Base-by-base conservation (phyloP, 192 early-diverging fungal species). In the Podila epigama region DNA sequence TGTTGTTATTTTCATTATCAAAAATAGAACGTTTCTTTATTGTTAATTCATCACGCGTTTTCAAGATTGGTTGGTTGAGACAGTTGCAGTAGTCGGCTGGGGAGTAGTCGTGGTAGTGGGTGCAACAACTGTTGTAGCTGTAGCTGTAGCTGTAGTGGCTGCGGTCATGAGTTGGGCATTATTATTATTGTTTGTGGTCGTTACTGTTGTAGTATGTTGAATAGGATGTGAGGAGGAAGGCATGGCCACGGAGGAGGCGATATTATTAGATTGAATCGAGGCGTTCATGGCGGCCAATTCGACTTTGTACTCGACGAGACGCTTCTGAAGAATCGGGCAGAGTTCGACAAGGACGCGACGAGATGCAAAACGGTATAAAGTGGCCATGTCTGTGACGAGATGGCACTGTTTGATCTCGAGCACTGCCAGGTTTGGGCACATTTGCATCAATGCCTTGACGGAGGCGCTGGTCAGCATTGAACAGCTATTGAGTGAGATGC, bases 341-440 rank as follows among this genome's bases (percentile, higher is more conserved):
- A 84, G 33, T 13, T 80, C 82, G 12, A 87, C 70, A 1, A 84
- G 64, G 0, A 87, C 81, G 15, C 82, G 79, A 5, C 81, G 66
- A 2, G 75, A 58, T 2, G 82, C 83, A 35, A 87, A 70, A 8
- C 82, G 79, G 16, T 80, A 83, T 4, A 86, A 54, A 0, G 79
- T 78, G 5, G 70, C 79, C 85, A 83, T 84, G 55, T 86, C 85
- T 33, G 80, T 69, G 2, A 86, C 65, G 31, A 79, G 48, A 25
- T 81, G 77, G 37, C 85, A 87, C 42, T 87, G 79, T 41, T 84
- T 84, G 53, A 87, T 82, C 54, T 84, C 83, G 55, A 87, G 80
- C 4, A 87, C 85, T 3, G 79, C 81, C 22, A 87, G 61, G 29
- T 67, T 70, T 2, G 82, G 83, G 40, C 82, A 85, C n/a, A 82